Percentiles rank a stretch among this genome's conserved stretches.
Conservation (phyloP, 2,329 filamentous ascomycete genomes). For the Aspergillus pseudonomiae region DNA sequence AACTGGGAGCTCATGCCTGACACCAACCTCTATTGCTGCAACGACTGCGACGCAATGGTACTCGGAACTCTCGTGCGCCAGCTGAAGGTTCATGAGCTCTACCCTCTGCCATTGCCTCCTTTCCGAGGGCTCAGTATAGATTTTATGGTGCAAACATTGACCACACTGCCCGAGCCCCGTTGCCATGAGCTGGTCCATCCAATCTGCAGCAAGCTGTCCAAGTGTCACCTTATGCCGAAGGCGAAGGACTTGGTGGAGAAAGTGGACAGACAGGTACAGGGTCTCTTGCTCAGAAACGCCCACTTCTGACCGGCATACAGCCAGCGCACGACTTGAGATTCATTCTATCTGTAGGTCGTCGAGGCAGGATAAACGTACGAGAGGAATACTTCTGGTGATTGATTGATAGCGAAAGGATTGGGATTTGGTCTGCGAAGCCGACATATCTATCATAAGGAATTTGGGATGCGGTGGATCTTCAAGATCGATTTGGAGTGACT, state of each 20-base stretch:
- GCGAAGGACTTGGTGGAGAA: background rate
- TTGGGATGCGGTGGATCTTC: background rate
- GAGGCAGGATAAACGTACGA: background rate
- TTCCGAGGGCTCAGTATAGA: constrained; percentile 1
- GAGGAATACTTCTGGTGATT: background rate
- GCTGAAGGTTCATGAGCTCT: constrained; percentile 1
- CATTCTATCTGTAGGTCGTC: background rate
- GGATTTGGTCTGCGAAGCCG: background rate
- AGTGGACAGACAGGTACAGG: background rate
- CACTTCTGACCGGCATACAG: background rate
- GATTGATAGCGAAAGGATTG: background rate
- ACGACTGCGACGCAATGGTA: constrained; percentile 6
- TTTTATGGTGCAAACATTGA: background rate
- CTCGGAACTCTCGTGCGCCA: background rate
- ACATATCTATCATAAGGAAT: background rate
- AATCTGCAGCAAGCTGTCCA: background rate
- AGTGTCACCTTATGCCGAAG: constrained; percentile 6
- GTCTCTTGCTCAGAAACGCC: background rate
- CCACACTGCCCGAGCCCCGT: background rate
- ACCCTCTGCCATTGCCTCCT: constrained; percentile 4
- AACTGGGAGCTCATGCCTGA: background rate
- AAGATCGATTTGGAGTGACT: background rate
- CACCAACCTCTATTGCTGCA: constrained; percentile 2
- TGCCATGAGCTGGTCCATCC: constrained; percentile 7
- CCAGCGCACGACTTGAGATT: background rate